Percentiles rank a stretch among this genome's conserved stretches.
Conservation (phyloP, 148 eudicot species). For the Rhododendron henanense region DNA sequence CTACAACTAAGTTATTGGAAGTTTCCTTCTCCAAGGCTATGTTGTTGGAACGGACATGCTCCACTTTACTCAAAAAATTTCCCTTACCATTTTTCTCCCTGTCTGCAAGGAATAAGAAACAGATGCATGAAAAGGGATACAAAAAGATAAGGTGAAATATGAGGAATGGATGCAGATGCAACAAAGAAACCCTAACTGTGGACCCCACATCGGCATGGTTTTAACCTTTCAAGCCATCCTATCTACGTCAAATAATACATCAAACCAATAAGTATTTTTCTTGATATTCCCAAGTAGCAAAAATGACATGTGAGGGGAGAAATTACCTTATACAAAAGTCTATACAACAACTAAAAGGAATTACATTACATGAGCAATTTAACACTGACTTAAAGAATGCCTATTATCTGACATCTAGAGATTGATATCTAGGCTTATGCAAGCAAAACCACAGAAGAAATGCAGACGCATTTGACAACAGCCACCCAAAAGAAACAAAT, state of each 20-base stretch:
- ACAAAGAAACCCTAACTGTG: neutral
- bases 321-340: neutral
- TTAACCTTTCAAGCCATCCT: neutral
- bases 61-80: conserved; percentile 8
- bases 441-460: neutral
- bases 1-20: conserved; percentile 26
- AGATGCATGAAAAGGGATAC: neutral
- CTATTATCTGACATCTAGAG: neutral
- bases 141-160: neutral
- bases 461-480: neutral
- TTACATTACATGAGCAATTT: neutral
- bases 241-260: neutral
- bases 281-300: neutral
- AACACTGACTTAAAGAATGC: neutral
- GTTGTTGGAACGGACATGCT: conserved; percentile 35
- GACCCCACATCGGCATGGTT: neutral
- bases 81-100: conserved; percentile 14
- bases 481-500: neutral
- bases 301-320: neutral
- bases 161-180: neutral
- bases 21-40: conserved; percentile 40
- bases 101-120: conserved; percentile 25
- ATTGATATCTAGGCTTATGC: neutral
- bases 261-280: neutral
- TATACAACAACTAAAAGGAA: neutral